These are phyloP conservation scores for Dinochytrium kinnereticum DNA, from an alignment of 371 early-diverging fungal genomes.

Conservation along the genomic window DNA sequence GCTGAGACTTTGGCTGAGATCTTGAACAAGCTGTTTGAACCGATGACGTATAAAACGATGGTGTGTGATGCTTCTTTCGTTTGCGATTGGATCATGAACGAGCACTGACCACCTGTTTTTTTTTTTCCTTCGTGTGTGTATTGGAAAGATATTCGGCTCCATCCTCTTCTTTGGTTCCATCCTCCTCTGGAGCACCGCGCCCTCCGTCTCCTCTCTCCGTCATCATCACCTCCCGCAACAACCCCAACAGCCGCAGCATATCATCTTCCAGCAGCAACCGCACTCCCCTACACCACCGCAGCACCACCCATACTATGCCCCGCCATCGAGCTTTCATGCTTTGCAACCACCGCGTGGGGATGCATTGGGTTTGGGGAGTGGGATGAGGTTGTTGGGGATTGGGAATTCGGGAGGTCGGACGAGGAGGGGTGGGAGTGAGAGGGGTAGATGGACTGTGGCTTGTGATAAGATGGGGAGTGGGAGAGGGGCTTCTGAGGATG, in stretches of 20 bases:
- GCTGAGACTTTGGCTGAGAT: constrained; percentile 84
- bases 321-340: no score
- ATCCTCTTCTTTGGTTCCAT: constrained; percentile 43
- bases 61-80: constrained; percentile 34
- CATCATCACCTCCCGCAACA: no score
- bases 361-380: background rate
- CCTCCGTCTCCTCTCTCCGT: no score
- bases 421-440: background rate
- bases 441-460: background rate
- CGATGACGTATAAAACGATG: constrained; percentile 82
- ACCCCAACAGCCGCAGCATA: no score
- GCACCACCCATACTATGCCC: no score
- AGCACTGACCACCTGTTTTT: no score
- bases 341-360: no score
- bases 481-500: background rate
- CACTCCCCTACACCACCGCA: background rate
- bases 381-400: background rate
- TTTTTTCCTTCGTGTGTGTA: background rate
- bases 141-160: constrained; percentile 38
- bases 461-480: background rate
- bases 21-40: constrained; percentile 78
- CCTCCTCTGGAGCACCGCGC: constrained; percentile 40
- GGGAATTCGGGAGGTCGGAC: background rate
- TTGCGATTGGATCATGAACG: background rate
- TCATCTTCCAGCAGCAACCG: background rate